Evolutionary conservation across 768 basidiomycete genomes (phyloP), one percentile per base, ranked within the genome.

Genomic region (Rhizopogon sp.): DNA sequence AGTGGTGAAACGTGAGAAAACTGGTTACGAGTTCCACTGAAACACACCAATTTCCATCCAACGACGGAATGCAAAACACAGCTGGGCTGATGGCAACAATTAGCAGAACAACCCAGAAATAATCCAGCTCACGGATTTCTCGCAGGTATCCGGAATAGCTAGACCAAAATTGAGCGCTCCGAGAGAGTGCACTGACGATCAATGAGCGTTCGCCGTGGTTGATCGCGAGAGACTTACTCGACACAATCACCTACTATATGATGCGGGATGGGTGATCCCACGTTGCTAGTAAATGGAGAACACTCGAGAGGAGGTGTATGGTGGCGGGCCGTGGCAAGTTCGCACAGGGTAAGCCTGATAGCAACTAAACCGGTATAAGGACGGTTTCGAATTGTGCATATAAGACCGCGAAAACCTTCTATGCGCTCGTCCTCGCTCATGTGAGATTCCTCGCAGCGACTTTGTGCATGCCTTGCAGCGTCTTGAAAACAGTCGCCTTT

Each of bases 151-250:
- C 89, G 2, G 89, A 91, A 67, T 90, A 90, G 54, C 87, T 89
- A 3, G 89, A 89, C 89, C 89, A 91, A 62, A 84, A 86, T 62
- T 91, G 89, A 7, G 88, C 81, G 64, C 89, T 90, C 47, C 88
- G 75, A 14, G 88, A 83, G 9, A 91, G 69, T 11, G 89, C 86
- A 53, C 88, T 90, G 60, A 9, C 17, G 13, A 46, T 46, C 10
- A 1, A 52, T 59, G 51, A 60, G 55, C 8, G 6, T 25, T 35
- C 35, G 16, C 28, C 29, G 43, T 54, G 37, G 43, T 49, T 43
- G 54, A 39, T 3, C 37, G 46, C 29, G 52, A 45, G 39, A 8
- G 29, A 29, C 74, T 46, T 60, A 83, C 82, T 79, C 79, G 10
- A 83, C 82, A 54, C 81, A 84, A 57, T 68, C 64, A 39, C 79